A percentile compares a stretch with the other conserved stretches of the same genome.
phyloP scores from a whole-genome alignment of 441 rosid species.

The Erodium chrysanthum region DNA sequence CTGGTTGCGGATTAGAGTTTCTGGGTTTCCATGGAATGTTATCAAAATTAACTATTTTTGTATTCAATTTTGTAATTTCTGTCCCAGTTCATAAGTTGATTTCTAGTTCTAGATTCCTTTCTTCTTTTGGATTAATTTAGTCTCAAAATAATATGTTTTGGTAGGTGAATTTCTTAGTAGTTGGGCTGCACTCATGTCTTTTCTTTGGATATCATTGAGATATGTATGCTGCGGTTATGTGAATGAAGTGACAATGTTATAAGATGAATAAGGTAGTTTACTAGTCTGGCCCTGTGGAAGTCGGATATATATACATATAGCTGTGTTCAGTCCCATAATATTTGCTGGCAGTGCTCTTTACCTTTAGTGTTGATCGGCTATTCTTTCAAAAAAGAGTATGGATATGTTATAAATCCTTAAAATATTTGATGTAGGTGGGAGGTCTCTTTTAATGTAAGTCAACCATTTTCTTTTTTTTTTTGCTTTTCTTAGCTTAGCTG shows the following conservation, averaged over 20 bases:
- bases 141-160: not conserved
- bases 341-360: not conserved
- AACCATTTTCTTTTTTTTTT: not conserved
- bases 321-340: constrained; percentile 11
- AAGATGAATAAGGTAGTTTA: constrained; percentile 9
- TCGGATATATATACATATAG: constrained; percentile 4
- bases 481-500: not conserved
- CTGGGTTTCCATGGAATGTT: not conserved
- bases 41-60: not conserved
- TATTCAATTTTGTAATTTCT: not conserved
- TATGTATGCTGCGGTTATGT: too few species aligned
- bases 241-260: not conserved
- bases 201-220: constrained; percentile 13
- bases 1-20: constrained; percentile 12
- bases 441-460: constrained; percentile 23
- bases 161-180: constrained; percentile 23
- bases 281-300: constrained; percentile 1
- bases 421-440: constrained; percentile 16
- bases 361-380: too few species aligned
- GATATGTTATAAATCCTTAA: too few species aligned
- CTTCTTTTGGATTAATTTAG: not conserved
- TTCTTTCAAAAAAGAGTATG: too few species aligned
- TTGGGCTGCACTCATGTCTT: constrained; percentile 19
- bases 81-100: constrained; percentile 8
- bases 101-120: constrained; percentile 12